Evolutionary conservation across 805 yeast species (phyloP), one percentile per base, ranked within the genome.

Genomic region (Hanseniaspora clermontiae): DNA sequence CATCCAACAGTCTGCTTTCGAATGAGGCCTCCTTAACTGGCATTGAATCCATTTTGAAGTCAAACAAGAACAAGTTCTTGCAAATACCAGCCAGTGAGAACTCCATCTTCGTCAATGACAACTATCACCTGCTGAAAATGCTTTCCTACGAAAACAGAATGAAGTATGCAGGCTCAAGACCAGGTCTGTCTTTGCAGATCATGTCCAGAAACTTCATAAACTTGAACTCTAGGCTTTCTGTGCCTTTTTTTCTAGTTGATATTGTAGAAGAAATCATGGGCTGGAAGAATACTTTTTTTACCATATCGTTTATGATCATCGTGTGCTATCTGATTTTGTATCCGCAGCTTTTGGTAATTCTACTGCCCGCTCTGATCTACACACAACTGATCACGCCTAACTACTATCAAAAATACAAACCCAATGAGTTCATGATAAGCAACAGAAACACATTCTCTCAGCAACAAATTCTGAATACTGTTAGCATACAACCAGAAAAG

Each of bases 131-230:
- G 61, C 40, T 46, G 7, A 47, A 53, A n/a, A 14, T 56, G 20
- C n/a, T 51, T 0, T 50, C 73, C 4, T 67, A 83, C 24, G 73
- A 77, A 49, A 74, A 74, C 15, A 69, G 95, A 54, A 71, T 80
- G n/a, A 77, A 73, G 48, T 76, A 77, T 58, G 87, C 84, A 58
- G 77, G 78, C 59, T 66, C 73, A 11, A 68, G 95, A 51, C 95
- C 95, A 0, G 79, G 79, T 20, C 67, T 88, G 24, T 82, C 87
- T 20, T 79, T 87, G 43, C 87, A 78, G 43, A 62, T 77, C 3
- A 83, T 86, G 84, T 79, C 87, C 51, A 78, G 75, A 58, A 85
- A 86, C 65, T 76, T 82, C 59, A 80, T 82, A 31, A 73, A 74
- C 61, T 67, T 85, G 68, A 79, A 82, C 58, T 78, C 85, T 10